A percentile compares a stretch with the other conserved stretches of the same genome.
Conservation (phyloP, 192 early-diverging fungal species). For the Backusella circina region DNA sequence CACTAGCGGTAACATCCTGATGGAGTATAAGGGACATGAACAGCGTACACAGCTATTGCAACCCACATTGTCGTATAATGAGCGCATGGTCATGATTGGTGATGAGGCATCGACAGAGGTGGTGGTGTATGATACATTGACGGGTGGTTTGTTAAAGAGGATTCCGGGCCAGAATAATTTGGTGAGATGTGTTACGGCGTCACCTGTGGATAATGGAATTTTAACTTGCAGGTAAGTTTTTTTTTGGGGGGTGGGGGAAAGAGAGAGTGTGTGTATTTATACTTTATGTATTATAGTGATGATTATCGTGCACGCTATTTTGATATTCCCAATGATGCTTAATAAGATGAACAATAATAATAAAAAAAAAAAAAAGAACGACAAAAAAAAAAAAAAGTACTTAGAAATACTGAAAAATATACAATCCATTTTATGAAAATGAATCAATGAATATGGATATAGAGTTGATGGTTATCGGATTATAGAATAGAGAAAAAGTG, state of each 20-base stretch:
- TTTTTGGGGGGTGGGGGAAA: neutral
- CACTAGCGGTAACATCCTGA: slow-evolving; percentile 63
- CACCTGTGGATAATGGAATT: slow-evolving; percentile 57
- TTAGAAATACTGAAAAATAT: neutral
- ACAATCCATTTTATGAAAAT: too few species aligned
- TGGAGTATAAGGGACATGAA: slow-evolving; percentile 67
- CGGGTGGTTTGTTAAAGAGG: slow-evolving; percentile 53
- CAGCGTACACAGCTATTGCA: slow-evolving; percentile 40
- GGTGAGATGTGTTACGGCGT: slow-evolving; percentile 59
- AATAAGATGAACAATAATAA: neutral
- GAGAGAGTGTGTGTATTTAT: neutral
- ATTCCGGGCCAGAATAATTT: slow-evolving; percentile 45
- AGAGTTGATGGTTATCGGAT: too few species aligned
- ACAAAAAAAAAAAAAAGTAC: neutral
- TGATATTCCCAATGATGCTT: neutral
- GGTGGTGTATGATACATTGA: slow-evolving; percentile 69
- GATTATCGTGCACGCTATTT: slow-evolving; percentile 34
- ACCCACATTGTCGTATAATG: slow-evolving; percentile 64
- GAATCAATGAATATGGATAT: too few species aligned
- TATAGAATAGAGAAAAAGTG: too few species aligned
- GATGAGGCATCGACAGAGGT: slow-evolving; percentile 64
- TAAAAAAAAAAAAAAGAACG: neutral
- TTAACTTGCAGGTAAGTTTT: slow-evolving; percentile 52
- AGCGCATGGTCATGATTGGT: slow-evolving; percentile 63
- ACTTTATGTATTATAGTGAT: slow-evolving; percentile 13